Evolutionary conservation across 2,329 filamentous ascomycete genomes (phyloP), one percentile per base, ranked within the genome.

Genomic region (Fusarium nelsonii): DNA sequence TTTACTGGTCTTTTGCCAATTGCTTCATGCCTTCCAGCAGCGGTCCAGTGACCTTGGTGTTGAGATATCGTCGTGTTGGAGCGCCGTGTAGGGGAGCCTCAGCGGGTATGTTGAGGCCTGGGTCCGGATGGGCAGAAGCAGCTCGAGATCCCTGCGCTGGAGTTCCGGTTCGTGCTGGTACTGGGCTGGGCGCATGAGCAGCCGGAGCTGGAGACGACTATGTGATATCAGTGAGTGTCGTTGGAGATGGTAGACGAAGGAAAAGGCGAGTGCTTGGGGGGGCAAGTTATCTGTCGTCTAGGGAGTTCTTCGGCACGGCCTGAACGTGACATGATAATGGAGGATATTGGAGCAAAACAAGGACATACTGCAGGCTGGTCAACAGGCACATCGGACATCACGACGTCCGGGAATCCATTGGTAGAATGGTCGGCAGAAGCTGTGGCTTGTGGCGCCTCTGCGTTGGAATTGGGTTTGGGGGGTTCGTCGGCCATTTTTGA

Each of bases 1-100:
- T 90, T 75, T 79, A 93, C 91, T 91, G 87, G 41, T 93, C 89
- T 70, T 87, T 89, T 6, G 90, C 90, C 63, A 94, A 77, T 56
- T 85, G 79, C 81, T 93, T 93, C 90, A 94, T 91, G 26, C 91
- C 91, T 73, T 93, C 91, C 39, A 93, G 80, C 60, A 94, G 74
- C 28, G 87, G 85, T 1, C 87, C 87, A 1, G 90, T 91, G 40
- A 94, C 86, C 72, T 89, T 92, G 49, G 85, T 84, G 74, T 93
- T 93, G 71, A 94, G 79, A 76, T 93, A 94, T 73, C 88, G 85
- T 44, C 91, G 86, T 7, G 88, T 88, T 1, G 90, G 88, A 23
- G 91, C 91, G 46, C 91, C 91, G 73, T 92, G 89, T 2, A 85
- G 79, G 2, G 87, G 84, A 15, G 88, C 85, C 74, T 90, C 86